Conservation (phyloP, 2,329 filamentous ascomycete species). For the Cladosporium sp. region DNA sequence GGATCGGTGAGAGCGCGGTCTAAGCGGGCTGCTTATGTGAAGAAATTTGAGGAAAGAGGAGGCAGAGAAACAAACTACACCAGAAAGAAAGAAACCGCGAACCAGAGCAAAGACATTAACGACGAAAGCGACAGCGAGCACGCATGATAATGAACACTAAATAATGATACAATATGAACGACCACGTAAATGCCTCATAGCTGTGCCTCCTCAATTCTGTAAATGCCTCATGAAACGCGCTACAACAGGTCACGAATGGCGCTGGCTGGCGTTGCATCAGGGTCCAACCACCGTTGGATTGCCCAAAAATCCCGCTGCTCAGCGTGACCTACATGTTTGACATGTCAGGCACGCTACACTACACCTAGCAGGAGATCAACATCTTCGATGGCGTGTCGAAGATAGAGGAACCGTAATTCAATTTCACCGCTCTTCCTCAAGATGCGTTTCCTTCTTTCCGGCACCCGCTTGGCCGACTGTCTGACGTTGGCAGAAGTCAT, state of each 20-base stretch:
- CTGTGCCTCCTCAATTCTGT: background rate
- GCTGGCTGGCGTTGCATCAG: too few species aligned
- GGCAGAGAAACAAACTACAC: background rate
- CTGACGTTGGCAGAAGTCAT: too few species aligned
- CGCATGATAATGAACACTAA: background rate
- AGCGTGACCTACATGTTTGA: background rate
- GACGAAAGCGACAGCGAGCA: background rate
- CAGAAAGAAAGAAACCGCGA: background rate
- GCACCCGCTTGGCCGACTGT: too few species aligned
- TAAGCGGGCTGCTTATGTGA: slow-evolving; percentile 1
- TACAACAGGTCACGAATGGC: background rate
- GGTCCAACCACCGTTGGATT: too few species aligned
- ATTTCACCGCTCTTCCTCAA: too few species aligned
- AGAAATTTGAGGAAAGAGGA: background rate
- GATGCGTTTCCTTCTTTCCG: too few species aligned
- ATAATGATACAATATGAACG: background rate
- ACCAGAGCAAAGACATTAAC: background rate
- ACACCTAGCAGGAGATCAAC: too few species aligned
- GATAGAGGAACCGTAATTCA: too few species aligned
- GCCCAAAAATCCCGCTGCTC: background rate
- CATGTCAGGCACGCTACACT: too few species aligned
- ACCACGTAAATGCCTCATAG: background rate
- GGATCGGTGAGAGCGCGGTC: slow-evolving; percentile 27
- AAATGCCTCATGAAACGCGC: background rate
- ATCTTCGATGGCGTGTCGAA: too few species aligned